A percentile compares a stretch with the other conserved stretches of the same genome.
Evolutionary conservation across 805 yeast genomes (phyloP).

Genomic region (Isabelozyma heimii): DNA sequence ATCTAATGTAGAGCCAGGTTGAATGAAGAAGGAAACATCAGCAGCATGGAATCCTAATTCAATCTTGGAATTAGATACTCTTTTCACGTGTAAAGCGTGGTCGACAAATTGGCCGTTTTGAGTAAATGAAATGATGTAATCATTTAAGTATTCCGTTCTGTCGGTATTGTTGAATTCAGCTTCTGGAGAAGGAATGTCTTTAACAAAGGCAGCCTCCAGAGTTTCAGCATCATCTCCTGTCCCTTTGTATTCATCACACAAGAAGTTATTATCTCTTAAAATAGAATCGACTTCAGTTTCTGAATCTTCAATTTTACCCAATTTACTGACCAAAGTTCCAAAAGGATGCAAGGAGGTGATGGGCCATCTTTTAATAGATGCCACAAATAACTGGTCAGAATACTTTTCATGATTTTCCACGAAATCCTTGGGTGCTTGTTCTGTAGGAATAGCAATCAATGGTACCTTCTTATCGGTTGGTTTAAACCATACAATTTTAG

Average conservation of each 20-base stretch:
- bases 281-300: constrained; percentile 84
- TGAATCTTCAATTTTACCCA: constrained; percentile 78
- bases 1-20: constrained; percentile 74
- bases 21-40: constrained; percentile 72
- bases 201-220: constrained; percentile 8
- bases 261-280: constrained; percentile 79
- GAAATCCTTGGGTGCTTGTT: constrained; percentile 94
- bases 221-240: constrained; percentile 18
- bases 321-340: constrained; percentile 84
- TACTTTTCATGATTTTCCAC: constrained; percentile 88
- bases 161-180: constrained; percentile 28
- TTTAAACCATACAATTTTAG: constrained; percentile 98
- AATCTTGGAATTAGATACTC: constrained; percentile 55
- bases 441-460: constrained; percentile 96
- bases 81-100: constrained; percentile 78
- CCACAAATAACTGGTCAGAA: constrained; percentile 80
- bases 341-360: constrained; percentile 97
- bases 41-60: constrained; percentile 85
- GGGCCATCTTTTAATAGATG: constrained; percentile 98
- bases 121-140: constrained; percentile 62
- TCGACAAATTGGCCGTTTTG: constrained; percentile 62
- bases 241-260: constrained; percentile 77
- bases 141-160: constrained; percentile 56
- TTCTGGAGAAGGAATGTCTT: constrained; percentile 42
- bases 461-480: constrained; percentile 99